Conservation (phyloP, 768 basidiomycete genomes). For the Rhizopogon vinicolor region DNA sequence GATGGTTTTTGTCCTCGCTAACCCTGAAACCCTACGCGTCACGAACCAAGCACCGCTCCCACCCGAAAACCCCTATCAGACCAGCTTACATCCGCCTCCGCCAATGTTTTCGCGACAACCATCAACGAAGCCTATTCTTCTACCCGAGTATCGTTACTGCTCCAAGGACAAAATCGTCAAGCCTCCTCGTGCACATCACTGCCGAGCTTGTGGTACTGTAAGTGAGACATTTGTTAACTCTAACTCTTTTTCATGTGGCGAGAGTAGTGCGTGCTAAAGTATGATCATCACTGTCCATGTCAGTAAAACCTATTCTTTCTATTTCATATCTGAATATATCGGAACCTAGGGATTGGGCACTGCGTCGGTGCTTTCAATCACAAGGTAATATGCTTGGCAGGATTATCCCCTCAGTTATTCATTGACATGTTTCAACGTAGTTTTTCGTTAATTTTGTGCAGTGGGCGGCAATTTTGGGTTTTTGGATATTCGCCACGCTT, state of each 20-base stretch:
- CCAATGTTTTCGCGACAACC: conserved; percentile 27
- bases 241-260: neutral
- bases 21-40: conserved; percentile 8
- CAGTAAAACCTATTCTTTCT: conserved; percentile 21
- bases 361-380: conserved; percentile 93
- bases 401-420: conserved; percentile 6
- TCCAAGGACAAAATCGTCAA: conserved; percentile 58
- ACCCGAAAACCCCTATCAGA: conserved; percentile 6
- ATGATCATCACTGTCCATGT: conserved; percentile 92
- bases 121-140: conserved; percentile 42
- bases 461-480: conserved; percentile 54
- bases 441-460: conserved; percentile 83
- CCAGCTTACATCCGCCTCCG: conserved; percentile 6
- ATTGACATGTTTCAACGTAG: conserved; percentile 27
- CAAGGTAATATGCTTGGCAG: conserved; percentile 42
- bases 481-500: conserved; percentile 61
- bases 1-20: neutral
- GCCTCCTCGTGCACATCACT: conserved; percentile 76
- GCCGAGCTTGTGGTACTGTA: conserved; percentile 77
- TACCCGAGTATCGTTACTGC: conserved; percentile 68
- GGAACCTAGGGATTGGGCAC: conserved; percentile 75
- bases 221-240: conserved; percentile 20
- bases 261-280: conserved; percentile 72
- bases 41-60: conserved; percentile 3
- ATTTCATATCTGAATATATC: neutral